Base-by-base conservation (phyloP, 345 rosid genomes). In the Atalantia buxifolia region DNA sequence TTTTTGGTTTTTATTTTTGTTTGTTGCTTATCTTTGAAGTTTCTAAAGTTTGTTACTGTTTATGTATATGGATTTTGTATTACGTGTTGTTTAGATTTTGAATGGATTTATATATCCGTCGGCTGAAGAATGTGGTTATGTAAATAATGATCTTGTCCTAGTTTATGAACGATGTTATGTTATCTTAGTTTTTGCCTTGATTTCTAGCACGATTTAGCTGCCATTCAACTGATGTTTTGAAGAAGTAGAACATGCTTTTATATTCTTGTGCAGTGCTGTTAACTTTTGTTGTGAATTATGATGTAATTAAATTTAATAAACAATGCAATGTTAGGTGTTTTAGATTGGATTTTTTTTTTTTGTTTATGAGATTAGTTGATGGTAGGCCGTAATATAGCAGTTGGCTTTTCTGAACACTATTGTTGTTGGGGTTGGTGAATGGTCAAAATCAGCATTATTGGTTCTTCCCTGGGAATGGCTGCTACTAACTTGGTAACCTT, bases 361-460 rank as follows among this genome's bases (percentile, higher is more conserved):
- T 55, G 21, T 71, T 62, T 62, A 72, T 12, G 7, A 66, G 70
- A 73, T 66, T 66, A 7, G 76, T 66, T 71, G 74, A 74, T 78
- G 69, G 57, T 72, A 74, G 66, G 57, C 28, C 66, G 73, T 74
- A 70, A 40, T 70, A 57, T 76, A 71, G 69, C 76, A 57, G 81
- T 79, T 83, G 84, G 77, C 30, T 74, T 72, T 38, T 74, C 9
- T 33, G 60, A 59, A 48, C 31, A 45, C 75, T 30, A 35, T 68
- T 77, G 69, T 65, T 76, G 77, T 76, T 76, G 82, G 82, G 76
- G 75, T 77, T 72, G 82, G 81, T 82, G 63, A 66, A 30, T 3
- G 69, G 82, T 85, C 86, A 80, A 79, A 42, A 66, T 84, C 68
- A 35, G 56, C 72, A 80, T 74, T 76, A 48, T 66, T 82, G 83